Conservation (phyloP, 225 moss, liverwort and hornwort species). For the Sphagnum tenellum region DNA sequence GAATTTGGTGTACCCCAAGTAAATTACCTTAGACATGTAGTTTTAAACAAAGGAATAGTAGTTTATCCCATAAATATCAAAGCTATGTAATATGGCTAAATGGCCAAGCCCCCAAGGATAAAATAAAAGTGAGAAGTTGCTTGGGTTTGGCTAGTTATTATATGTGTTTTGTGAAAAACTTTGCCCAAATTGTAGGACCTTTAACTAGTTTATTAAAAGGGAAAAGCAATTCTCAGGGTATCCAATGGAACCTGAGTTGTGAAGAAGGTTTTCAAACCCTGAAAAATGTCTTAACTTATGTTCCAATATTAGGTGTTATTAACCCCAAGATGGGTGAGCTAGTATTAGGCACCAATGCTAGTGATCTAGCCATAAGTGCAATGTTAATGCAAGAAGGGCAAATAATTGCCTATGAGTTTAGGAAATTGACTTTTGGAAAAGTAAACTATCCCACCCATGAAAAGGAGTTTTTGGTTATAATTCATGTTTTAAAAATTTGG, state of each 20-base stretch:
- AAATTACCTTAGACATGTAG: too few species aligned
- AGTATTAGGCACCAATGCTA: background rate
- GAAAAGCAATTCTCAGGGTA: background rate
- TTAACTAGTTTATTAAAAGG: background rate
- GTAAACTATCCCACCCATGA: background rate
- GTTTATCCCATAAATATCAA: too few species aligned
- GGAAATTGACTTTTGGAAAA: background rate
- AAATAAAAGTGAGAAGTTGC: background rate
- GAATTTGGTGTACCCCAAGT: too few species aligned
- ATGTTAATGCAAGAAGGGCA: background rate
- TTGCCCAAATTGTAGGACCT: background rate
- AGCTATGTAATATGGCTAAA: too few species aligned
- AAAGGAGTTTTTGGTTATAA: background rate
- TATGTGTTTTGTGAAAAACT: background rate
- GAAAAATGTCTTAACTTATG: background rate
- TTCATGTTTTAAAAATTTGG: background rate
- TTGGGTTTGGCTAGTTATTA: slow-evolving; percentile 1
- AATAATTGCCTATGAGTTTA: background rate
- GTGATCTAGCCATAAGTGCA: slow-evolving; percentile 1
- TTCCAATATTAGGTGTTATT: background rate
- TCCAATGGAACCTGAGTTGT: background rate
- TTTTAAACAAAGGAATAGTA: too few species aligned
- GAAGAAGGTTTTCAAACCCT: background rate
- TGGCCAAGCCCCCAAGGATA: background rate
- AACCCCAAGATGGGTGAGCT: background rate